A percentile compares a stretch with the other conserved stretches of the same genome.
Evolutionary conservation across 352 stramenopile genomes (phyloP).

Genomic region (Phytopythium helicoides): DNA sequence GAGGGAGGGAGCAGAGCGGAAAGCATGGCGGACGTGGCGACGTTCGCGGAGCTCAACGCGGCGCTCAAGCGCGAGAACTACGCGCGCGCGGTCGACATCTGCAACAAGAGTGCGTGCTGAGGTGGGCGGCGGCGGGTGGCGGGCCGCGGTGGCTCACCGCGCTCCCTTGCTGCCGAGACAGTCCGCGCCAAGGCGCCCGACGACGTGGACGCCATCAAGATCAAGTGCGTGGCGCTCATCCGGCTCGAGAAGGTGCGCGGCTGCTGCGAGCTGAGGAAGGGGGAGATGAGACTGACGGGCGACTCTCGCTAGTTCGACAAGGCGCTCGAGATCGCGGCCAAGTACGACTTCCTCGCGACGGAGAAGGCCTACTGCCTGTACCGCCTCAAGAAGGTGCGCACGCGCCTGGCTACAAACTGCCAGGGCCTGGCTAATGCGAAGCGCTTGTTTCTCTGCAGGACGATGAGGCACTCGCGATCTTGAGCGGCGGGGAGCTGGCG

Average conservation of each 20-base stretch:
- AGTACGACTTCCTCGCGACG: constrained; percentile 61
- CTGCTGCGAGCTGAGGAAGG: background rate
- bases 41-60: constrained; percentile 77
- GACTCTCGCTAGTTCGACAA: constrained; percentile 66
- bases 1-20: background rate
- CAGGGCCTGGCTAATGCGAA: too few species aligned
- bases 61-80: constrained; percentile 80
- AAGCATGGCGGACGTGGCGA: constrained; percentile 37
- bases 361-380: constrained; percentile 84
- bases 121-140: background rate
- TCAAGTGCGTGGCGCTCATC: constrained; percentile 83
- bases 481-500: constrained; percentile 24
- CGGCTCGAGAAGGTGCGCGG: constrained; percentile 63
- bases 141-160: too few species aligned
- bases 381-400: constrained; percentile 54
- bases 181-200: constrained; percentile 72
- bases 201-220: constrained; percentile 73
- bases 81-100: constrained; percentile 73
- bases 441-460: constrained; percentile 20
- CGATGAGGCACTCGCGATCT: constrained; percentile 49
- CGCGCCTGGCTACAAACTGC: background rate
- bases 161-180: constrained; percentile 13
- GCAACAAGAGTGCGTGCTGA: constrained; percentile 75
- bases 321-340: constrained; percentile 67
- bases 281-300: background rate